These are phyloP conservation scores for Lophiotrema nucula DNA, from an alignment of 495 filamentous ascomycete species.

Conservation along the genomic window DNA sequence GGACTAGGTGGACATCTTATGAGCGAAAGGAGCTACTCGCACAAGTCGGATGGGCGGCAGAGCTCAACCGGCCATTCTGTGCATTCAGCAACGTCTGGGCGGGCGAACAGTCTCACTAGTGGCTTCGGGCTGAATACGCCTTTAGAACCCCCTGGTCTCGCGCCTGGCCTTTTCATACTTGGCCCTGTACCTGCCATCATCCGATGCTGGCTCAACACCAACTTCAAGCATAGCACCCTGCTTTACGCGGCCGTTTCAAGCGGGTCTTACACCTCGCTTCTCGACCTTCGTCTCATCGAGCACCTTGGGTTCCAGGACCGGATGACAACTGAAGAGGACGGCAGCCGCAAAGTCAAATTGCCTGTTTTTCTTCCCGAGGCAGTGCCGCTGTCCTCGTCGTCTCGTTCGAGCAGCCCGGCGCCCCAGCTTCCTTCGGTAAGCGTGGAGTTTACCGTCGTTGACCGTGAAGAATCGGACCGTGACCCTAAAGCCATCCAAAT, in stretches of 20 bases:
- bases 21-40: conserved; percentile 85
- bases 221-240: conserved; percentile 81
- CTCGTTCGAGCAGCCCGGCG: conserved; percentile 68
- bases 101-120: conserved; percentile 79
- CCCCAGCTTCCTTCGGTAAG: conserved; percentile 78
- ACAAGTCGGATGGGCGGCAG: conserved; percentile 94
- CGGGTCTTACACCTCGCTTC: conserved; percentile 78
- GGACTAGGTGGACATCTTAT: conserved; percentile 78
- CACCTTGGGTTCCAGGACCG: conserved; percentile 67
- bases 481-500: conserved; percentile 65
- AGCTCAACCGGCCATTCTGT: conserved; percentile 83
- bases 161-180: conserved; percentile 76
- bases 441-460: conserved; percentile 71
- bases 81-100: conserved; percentile 63
- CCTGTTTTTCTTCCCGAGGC: conserved; percentile 89
- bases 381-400: conserved; percentile 70
- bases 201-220: conserved; percentile 86
- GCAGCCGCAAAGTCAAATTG: conserved; percentile 66
- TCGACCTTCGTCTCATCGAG: conserved; percentile 70
- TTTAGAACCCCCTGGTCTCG: conserved; percentile 64
- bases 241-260: conserved; percentile 91
- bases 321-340: conserved; percentile 62
- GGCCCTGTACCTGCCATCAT: conserved; percentile 90
- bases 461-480: conserved; percentile 48
- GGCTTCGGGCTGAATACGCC: conserved; percentile 66